These are phyloP conservation scores for Gracilaria domingensis DNA, from an alignment of 23 red algal species.

Conservation along the genomic window DNA sequence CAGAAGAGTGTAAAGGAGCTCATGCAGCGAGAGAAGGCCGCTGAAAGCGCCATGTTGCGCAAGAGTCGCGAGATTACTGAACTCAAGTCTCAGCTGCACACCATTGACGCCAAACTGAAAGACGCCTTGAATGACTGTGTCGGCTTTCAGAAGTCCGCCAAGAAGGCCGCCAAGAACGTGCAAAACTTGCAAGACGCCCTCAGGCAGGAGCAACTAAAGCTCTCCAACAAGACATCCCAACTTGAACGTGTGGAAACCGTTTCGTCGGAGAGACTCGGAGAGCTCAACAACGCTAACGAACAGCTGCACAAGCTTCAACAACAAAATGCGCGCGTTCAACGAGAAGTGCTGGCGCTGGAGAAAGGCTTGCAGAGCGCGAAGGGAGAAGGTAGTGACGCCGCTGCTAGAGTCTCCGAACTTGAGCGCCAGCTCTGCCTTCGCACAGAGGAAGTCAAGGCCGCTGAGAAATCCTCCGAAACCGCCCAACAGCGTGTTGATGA, in stretches of 20 bases:
- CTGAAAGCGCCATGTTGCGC: conserved; percentile 66
- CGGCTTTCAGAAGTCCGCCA: conserved; percentile 52
- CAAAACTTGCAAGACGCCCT: conserved; percentile 51
- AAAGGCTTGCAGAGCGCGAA: conserved; percentile 57
- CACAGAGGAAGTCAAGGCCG: conserved; percentile 55
- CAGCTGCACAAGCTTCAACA: conserved; percentile 17
- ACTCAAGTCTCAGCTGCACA: conserved; percentile 22
- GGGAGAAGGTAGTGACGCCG: conserved; percentile 47
- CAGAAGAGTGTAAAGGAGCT: conserved; percentile 62
- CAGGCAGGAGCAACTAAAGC: conserved; percentile 14
- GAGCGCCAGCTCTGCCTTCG: conserved; percentile 53
- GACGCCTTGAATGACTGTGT: conserved; percentile 47
- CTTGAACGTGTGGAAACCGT: conserved; percentile 27
- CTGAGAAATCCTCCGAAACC: conserved; percentile 33
- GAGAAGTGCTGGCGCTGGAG: conserved; percentile 53
- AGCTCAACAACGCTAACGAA: background rate
- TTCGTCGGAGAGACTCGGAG: conserved; percentile 24
- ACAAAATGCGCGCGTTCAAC: conserved; percentile 35
- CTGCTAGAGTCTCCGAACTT: conserved; percentile 25
- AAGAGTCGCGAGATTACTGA: conserved; percentile 59
- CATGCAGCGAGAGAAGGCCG: conserved; percentile 64
- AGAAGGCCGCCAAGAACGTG: conserved; percentile 13
- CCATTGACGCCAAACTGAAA: conserved; percentile 22
- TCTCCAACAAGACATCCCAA: background rate
- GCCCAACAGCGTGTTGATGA: conserved; percentile 12